phyloP scores from a whole-genome alignment of 768 basidiomycete species.

The Cystofilobasidium capitatum region DNA sequence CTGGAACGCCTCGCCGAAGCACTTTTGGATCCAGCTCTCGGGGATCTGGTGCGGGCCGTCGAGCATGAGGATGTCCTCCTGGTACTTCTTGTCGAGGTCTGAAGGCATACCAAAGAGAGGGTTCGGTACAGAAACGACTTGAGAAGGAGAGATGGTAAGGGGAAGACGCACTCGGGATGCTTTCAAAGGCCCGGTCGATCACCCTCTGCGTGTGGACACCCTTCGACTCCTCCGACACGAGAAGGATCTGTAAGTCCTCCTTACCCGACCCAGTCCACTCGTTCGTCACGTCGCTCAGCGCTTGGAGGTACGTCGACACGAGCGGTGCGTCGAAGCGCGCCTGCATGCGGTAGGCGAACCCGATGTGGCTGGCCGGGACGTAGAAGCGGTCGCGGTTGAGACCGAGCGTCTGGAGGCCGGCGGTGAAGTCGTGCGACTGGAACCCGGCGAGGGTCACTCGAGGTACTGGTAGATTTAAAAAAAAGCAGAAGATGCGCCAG shows the following conservation, averaged over 20 bases:
- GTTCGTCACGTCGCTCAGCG: background rate
- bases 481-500: background rate
- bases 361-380: background rate
- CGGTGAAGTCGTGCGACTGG: background rate
- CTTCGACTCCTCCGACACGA: slow-evolving; percentile 13
- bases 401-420: slow-evolving; percentile 6
- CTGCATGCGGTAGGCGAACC: slow-evolving; percentile 21
- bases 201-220: slow-evolving; percentile 6
- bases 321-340: slow-evolving; percentile 3
- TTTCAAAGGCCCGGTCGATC: slow-evolving; percentile 16
- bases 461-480: background rate
- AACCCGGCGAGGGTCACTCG: background rate
- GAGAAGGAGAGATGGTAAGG: background rate
- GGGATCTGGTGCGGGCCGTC: too few relatives aligned
- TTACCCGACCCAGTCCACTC: slow-evolving; percentile 7
- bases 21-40: slow-evolving; percentile 46
- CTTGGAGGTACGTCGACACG: slow-evolving; percentile 16
- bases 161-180: background rate
- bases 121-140: too few relatives aligned
- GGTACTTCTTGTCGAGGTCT: slow-evolving; percentile 49
- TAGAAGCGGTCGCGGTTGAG: slow-evolving; percentile 11
- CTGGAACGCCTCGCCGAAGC: slow-evolving; percentile 60
- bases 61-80: slow-evolving; percentile 52
- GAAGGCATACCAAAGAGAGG: too few relatives aligned
- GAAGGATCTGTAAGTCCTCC: slow-evolving; percentile 19